phyloP scores from a whole-genome alignment of 768 basidiomycete species.

The Chalciporus sphaerocephalus region DNA sequence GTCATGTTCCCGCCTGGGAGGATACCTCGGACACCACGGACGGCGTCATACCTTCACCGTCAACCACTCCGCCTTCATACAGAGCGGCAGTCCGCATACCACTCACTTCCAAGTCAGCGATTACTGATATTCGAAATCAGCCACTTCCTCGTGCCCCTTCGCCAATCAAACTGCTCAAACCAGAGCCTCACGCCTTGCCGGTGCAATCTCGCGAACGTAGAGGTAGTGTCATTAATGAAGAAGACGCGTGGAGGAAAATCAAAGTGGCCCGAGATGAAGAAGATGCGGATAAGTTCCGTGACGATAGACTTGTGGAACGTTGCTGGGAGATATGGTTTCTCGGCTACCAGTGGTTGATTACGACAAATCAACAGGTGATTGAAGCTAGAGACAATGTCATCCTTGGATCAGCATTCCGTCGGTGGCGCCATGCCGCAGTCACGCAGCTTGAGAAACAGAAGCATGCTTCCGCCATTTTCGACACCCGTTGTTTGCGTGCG shows the following conservation, averaged over 20 bases:
- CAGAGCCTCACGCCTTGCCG: slow-evolving; percentile 16
- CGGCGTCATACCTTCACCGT: slow-evolving; percentile 28
- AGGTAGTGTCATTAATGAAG: slow-evolving; percentile 56
- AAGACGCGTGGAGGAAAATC: slow-evolving; percentile 77
- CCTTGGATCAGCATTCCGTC: slow-evolving; percentile 52
- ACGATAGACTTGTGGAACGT: slow-evolving; percentile 58
- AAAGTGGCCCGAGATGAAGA: slow-evolving; percentile 65
- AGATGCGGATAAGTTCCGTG: slow-evolving; percentile 65
- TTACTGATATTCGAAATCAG: slow-evolving; percentile 11
- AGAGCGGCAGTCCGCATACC: slow-evolving; percentile 36
- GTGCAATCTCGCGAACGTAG: slow-evolving; percentile 36
- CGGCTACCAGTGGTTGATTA: slow-evolving; percentile 66
- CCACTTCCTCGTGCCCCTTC: slow-evolving; percentile 20
- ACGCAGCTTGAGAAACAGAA: slow-evolving; percentile 37
- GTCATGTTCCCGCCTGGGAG: slow-evolving; percentile 30
- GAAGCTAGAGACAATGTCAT: slow-evolving; percentile 66
- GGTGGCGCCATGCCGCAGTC: slow-evolving; percentile 50
- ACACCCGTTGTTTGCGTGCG: slow-evolving; percentile 41
- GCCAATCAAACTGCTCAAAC: slow-evolving; percentile 30
- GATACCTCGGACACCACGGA: slow-evolving; percentile 37
- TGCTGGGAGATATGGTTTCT: slow-evolving; percentile 76
- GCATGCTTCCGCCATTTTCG: slow-evolving; percentile 42
- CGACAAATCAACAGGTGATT: slow-evolving; percentile 63
- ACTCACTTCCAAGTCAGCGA: slow-evolving; percentile 14
- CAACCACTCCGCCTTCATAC: slow-evolving; percentile 50